Percentiles rank a stretch among this genome's conserved stretches.
These are phyloP conservation scores for Gaeumannomyces tritici DNA, from an alignment of 2,329 filamentous ascomycete genomes.

Conservation along the genomic window DNA sequence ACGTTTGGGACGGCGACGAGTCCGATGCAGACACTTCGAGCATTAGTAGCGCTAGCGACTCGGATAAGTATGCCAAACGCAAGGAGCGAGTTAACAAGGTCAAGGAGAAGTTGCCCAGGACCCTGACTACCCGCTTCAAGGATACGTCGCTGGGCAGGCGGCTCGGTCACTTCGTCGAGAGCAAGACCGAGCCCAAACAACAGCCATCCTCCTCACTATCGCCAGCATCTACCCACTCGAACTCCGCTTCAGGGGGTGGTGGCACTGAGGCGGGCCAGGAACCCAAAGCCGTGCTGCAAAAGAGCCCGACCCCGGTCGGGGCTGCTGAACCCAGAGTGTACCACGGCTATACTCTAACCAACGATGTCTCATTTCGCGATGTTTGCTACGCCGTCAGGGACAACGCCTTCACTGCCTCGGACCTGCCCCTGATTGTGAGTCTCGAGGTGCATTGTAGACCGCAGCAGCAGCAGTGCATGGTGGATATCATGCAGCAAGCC, in stretches of 20 bases:
- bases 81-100: constrained; percentile 54
- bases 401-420: constrained; percentile 63
- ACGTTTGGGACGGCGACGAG: constrained; percentile 86
- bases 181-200: constrained; percentile 13
- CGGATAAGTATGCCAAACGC: constrained; percentile 53
- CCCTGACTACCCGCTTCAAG: constrained; percentile 33
- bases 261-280: not conserved
- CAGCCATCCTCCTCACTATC: not conserved
- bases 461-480: constrained; percentile 83
- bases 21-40: constrained; percentile 54
- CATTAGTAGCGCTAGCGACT: constrained; percentile 31
- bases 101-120: constrained; percentile 42
- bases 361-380: constrained; percentile 74
- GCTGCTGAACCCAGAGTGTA: constrained; percentile 64
- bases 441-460: constrained; percentile 80
- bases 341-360: constrained; percentile 86
- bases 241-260: not conserved
- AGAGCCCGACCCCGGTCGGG: not conserved
- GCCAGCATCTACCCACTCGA: constrained; percentile 1
- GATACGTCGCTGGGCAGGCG: constrained; percentile 37
- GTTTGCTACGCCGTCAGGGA: constrained; percentile 76
- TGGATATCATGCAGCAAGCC: constrained; percentile 77
- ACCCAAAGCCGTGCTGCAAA: not conserved
- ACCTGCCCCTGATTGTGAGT: constrained; percentile 85
- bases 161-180: constrained; percentile 23